Conservation (phyloP, 306 rosid genomes). For the Inga oerstediana region DNA sequence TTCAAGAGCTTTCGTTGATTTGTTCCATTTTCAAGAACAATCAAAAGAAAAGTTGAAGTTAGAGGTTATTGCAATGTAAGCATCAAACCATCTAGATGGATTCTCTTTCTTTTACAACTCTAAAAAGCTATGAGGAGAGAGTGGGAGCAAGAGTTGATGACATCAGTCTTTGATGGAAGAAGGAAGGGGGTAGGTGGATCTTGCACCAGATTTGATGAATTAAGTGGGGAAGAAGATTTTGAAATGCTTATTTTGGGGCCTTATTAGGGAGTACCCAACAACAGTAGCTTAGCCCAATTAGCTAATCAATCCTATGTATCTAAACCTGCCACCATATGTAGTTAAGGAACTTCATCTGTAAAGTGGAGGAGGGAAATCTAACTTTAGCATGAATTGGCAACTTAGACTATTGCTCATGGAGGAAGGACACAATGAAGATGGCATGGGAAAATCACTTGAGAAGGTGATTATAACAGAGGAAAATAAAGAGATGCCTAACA, state of each 20-base stretch:
- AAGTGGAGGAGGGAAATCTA: no score
- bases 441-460: no score
- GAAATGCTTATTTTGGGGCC: background rate
- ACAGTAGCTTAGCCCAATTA: background rate
- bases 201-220: background rate
- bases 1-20: background rate
- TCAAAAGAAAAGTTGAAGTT: background rate
- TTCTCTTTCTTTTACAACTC: background rate
- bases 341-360: no score
- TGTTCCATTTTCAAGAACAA: background rate
- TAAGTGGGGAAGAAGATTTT: background rate
- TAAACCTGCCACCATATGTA: background rate
- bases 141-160: background rate
- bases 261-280: background rate
- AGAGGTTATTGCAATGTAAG: background rate
- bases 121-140: background rate
- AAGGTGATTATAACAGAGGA: no score
- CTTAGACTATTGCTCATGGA: no score
- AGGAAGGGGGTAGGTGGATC: background rate
- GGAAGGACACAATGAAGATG: no score
- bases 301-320: background rate
- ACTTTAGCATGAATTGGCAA: no score
- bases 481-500: no score
- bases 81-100: background rate
- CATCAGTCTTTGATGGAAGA: background rate